Evolutionary conservation across 164 flowering plant genomes (phyloP).

Genomic region (Sedum album): DNA sequence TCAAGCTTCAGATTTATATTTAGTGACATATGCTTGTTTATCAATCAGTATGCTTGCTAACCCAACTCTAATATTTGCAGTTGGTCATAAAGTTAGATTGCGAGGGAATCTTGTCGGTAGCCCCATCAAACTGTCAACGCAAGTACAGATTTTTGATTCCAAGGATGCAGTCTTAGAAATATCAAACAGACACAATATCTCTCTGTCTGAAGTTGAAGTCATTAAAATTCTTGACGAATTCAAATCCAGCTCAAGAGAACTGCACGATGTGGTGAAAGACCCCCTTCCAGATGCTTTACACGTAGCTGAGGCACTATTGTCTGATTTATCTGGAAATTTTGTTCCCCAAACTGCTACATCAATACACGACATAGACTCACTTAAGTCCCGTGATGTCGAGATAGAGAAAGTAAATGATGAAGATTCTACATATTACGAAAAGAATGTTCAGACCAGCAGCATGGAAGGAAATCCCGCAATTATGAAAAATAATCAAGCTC

Average conservation of each 20-base stretch:
- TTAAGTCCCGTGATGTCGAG: background rate
- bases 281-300: constrained; percentile 72
- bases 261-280: constrained; percentile 43
- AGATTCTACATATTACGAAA: background rate
- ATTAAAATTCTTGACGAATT: constrained; percentile 35
- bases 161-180: constrained; percentile 14
- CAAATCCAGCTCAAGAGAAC: constrained; percentile 35
- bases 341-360: background rate
- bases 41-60: background rate
- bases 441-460: background rate
- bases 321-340: background rate
- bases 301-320: constrained; percentile 24
- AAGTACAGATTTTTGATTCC: constrained; percentile 22
- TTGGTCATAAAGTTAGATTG: background rate
- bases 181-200: constrained; percentile 14
- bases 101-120: constrained; percentile 18
- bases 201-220: constrained; percentile 25
- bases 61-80: background rate
- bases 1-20: background rate
- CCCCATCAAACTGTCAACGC: constrained; percentile 15
- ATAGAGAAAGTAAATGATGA: background rate
- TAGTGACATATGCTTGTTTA: background rate
- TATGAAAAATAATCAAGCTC: background rate
- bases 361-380: constrained; percentile 6
- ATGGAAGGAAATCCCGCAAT: background rate